A percentile compares a stretch with the other conserved stretches of the same genome.
Conservation (phyloP, 2,329 filamentous ascomycete species). For the Cladosporium oxysporum region DNA sequence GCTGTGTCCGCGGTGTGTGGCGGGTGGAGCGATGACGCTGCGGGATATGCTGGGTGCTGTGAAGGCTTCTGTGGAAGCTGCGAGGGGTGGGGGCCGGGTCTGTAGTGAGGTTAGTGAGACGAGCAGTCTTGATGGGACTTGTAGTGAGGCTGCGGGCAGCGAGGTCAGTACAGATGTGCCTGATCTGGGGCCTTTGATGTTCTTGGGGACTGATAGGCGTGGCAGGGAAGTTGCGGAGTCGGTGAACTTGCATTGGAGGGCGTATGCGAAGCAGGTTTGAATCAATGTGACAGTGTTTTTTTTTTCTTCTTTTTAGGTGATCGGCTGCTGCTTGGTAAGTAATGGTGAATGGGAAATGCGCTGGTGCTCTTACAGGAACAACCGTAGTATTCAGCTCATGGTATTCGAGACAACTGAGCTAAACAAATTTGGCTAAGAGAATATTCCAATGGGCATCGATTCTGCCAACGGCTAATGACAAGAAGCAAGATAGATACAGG, state of each 20-base stretch:
- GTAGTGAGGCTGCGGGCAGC: neutral
- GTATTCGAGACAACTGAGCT: neutral
- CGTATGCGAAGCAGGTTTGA: neutral
- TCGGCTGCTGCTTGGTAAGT: neutral
- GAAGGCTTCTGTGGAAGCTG: neutral
- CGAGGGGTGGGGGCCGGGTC: neutral
- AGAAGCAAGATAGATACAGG: slow-evolving; percentile 6
- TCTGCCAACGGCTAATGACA: neutral
- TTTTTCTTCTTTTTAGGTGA: neutral
- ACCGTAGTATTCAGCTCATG: neutral
- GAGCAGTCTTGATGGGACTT: neutral
- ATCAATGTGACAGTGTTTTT: neutral
- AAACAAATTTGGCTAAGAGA: neutral
- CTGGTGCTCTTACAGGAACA: neutral
- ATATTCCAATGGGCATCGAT: neutral
- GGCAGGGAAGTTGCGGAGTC: neutral
- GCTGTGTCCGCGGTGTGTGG: neutral
- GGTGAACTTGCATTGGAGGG: neutral
- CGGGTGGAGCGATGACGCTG: neutral
- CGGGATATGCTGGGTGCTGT: neutral
- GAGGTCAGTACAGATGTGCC: neutral
- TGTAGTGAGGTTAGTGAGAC: neutral
- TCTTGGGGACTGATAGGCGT: neutral
- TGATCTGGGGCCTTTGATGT: slow-evolving; percentile 2
- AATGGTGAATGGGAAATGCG: neutral